phyloP scores from a whole-genome alignment of 208 protist genomes.

The Histomonas meleagridis region DNA sequence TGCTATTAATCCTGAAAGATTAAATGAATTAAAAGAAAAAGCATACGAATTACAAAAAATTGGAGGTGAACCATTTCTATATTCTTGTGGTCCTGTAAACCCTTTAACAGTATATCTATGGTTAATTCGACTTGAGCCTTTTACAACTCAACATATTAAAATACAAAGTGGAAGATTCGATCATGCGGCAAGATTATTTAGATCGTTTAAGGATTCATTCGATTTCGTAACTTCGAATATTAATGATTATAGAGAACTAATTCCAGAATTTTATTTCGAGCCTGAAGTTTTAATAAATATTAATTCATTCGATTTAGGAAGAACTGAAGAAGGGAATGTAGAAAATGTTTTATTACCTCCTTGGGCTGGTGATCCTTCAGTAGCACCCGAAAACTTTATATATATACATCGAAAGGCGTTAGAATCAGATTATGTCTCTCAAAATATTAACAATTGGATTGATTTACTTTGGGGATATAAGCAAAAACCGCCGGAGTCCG shows the following conservation, averaged over 20 bases:
- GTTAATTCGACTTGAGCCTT: not conserved
- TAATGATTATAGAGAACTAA: slow-evolving; percentile 44
- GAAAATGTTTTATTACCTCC: not conserved
- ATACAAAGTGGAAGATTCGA: not conserved
- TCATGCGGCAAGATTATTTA: not conserved
- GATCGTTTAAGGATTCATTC: not conserved
- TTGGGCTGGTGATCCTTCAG: not conserved
- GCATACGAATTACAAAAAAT: not conserved
- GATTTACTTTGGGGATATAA: not conserved
- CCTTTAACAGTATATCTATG: not conserved
- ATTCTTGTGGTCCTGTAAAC: not conserved
- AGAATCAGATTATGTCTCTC: not conserved
- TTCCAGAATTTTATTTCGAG: slow-evolving; percentile 59
- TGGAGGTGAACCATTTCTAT: not conserved
- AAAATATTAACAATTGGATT: not conserved
- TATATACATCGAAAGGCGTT: not conserved
- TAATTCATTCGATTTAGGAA: slow-evolving; percentile 50
- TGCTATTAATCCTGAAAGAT: not conserved
- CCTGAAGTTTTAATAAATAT: slow-evolving; percentile 54
- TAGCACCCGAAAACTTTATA: not conserved
- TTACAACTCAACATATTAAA: not conserved
- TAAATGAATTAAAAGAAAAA: not conserved
- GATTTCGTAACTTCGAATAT: not conserved
- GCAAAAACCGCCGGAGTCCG: not conserved
- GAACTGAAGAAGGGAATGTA: not conserved